Evolutionary conservation across 225 moss, liverwort and hornwort species (phyloP), one percentile per base, ranked within the genome.

Genomic region (Anthoceros angustus): DNA sequence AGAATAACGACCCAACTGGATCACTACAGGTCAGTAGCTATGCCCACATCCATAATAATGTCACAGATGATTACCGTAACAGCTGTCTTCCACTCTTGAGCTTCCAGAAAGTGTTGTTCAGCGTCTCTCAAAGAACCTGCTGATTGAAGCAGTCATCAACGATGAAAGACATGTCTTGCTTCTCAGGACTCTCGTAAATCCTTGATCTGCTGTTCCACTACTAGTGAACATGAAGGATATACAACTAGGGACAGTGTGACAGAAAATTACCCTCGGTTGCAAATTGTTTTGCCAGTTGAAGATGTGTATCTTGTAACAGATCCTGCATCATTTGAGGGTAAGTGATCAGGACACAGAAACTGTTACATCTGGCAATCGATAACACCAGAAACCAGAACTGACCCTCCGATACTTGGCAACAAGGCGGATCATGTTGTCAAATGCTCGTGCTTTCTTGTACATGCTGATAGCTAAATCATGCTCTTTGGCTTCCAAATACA

Each of bases 401-500:
- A 98, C 95, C 80, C 71, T 75, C 64, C 83, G 86, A 73, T 87
- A 79, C 69, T 87, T 91, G 67, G 83, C 77, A 48, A 91, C 88
- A 60, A 98, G 87, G 43, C 80, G 74, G 66, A 89, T 81, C 84
- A 91, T 88, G 46, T 91, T 72, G 71, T 87, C 88, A 66, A 84
- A 91, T 71, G 81, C 80, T 41, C 82, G 82, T 63, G 86, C 84
- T 81, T 86, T 89, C 64, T 73, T 88, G 78, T 91, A 98, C 95
- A 98, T 98, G n/a, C 80, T 77, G 67, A 98, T 89, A 55, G 91
- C 95, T 69, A 84, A 83, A 65, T 91, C 95, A 63, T 80, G 77
- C 66, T 91, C 88, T 43, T 82, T 82, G 25, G 91, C 91, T 73
- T 98, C 91, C 20, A 98, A 66, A 63, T 91, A 98, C 16, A 98